These are phyloP conservation scores for Teratosphaeria destructans DNA, from an alignment of 2,329 filamentous ascomycete species.

Conservation along the genomic window DNA sequence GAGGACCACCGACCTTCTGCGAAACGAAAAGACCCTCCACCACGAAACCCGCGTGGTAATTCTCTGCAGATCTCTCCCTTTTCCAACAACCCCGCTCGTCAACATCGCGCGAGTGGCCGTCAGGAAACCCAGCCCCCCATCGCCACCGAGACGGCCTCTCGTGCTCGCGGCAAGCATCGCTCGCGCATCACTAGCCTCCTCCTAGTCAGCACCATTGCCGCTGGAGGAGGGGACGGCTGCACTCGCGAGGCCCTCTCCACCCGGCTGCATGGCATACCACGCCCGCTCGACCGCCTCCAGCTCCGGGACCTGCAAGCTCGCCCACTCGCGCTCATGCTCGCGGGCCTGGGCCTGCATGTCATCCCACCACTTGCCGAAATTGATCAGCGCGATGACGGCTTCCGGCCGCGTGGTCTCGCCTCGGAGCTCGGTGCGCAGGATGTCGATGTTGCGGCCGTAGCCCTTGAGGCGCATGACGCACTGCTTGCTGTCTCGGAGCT, in stretches of 20 bases:
- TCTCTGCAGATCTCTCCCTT: neutral
- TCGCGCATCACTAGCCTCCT: neutral
- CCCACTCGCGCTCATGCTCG: conserved; percentile 17
- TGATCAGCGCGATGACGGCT: conserved; percentile 16
- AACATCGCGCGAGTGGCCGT: neutral
- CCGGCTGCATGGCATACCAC: neutral
- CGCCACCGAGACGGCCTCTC: neutral
- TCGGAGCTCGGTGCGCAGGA: conserved; percentile 13
- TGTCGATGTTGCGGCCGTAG: conserved; percentile 18
- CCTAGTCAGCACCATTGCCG: neutral
- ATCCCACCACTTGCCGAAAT: conserved; percentile 32
- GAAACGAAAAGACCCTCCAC: neutral
- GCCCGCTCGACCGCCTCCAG: neutral
- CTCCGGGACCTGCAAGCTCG: conserved; percentile 2
- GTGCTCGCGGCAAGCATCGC: neutral
- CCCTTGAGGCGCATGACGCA: conserved; percentile 34
- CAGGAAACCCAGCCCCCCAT: neutral
- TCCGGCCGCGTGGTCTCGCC: conserved; percentile 5
- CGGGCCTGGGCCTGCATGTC: conserved; percentile 25
- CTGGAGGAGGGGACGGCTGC: neutral
- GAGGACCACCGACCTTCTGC: neutral
- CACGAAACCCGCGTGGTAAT: neutral
- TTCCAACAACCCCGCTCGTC: no score
- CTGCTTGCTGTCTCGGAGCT: conserved; percentile 27
- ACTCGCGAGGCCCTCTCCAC: neutral